A percentile compares a stretch with the other conserved stretches of the same genome.
phyloP scores from a whole-genome alignment of 2,329 filamentous ascomycete species.

The Pseudogymnoascus verrucosus region DNA sequence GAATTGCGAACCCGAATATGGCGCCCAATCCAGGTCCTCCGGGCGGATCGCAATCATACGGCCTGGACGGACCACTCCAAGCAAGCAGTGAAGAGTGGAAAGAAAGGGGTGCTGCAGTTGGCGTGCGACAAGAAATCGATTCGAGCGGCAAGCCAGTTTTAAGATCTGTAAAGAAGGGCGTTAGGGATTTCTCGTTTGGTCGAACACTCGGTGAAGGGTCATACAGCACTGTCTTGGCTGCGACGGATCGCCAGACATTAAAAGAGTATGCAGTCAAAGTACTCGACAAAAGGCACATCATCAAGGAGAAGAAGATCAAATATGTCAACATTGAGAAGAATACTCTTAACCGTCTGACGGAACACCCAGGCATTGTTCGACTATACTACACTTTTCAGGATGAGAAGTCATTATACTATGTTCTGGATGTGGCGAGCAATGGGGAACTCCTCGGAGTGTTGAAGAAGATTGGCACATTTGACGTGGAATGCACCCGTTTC shows the following conservation, averaged over 20 bases:
- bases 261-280: conserved; percentile 99
- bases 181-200: conserved; percentile 93
- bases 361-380: conserved; percentile 92
- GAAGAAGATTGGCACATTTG: conserved; percentile 91
- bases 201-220: conserved; percentile 88
- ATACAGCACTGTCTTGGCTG: conserved; percentile 91
- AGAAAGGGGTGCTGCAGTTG: conserved; percentile 84
- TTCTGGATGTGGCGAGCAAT: conserved; percentile 84
- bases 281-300: conserved; percentile 95
- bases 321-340: conserved; percentile 99
- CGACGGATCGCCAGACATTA: conserved; percentile 84
- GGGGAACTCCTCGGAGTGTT: conserved; percentile 87
- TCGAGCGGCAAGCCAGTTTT: conserved; percentile 73
- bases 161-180: conserved; percentile 88
- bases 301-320: conserved; percentile 99
- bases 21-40: conserved; percentile 17
- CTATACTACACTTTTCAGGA: conserved; percentile 99
- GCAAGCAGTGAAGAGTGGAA: conserved; percentile 88
- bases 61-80: conserved; percentile 47
- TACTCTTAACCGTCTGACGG: conserved; percentile 88
- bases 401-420: conserved; percentile 91
- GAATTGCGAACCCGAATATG: not conserved
- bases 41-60: conserved; percentile 37
- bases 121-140: conserved; percentile 75
- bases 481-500: conserved; percentile 88